A percentile compares a stretch with the other conserved stretches of the same genome.
Conservation (phyloP, 2,329 filamentous ascomycete species). For the Metarhizium brunneum region DNA sequence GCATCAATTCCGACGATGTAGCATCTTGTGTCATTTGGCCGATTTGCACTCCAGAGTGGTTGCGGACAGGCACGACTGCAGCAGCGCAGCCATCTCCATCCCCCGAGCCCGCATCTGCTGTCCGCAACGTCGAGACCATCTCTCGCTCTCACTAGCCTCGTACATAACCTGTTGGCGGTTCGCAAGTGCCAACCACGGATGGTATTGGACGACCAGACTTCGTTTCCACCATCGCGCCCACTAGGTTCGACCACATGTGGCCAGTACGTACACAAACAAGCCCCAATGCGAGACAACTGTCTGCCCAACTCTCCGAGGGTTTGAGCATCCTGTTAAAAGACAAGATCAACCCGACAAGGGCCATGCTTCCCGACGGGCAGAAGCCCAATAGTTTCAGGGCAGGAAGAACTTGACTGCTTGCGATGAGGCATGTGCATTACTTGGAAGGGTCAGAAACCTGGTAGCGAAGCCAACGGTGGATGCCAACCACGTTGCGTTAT, state of each 20-base stretch:
- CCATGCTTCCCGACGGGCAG: constrained; percentile 18
- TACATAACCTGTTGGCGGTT: not conserved
- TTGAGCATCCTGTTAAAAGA: constrained; percentile 12
- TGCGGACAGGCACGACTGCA: not conserved
- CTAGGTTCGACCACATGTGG: not conserved
- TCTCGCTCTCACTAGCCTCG: not conserved
- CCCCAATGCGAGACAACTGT: constrained; percentile 18
- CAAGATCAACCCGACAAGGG: constrained; percentile 19
- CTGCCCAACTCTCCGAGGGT: constrained; percentile 21
- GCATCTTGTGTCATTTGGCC: too few relatives aligned
- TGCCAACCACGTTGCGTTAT: too few relatives aligned
- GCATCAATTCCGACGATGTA: too few relatives aligned
- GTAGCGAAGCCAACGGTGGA: too few relatives aligned
- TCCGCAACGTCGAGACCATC: not conserved
- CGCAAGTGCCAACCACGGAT: not conserved
- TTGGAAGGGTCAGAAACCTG: too few relatives aligned
- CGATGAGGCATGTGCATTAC: too few relatives aligned
- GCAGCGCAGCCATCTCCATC: not conserved
- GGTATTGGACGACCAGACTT: too few relatives aligned
- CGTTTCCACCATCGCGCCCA: too few relatives aligned
- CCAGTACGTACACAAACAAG: constrained; percentile 6
- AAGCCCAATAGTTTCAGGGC: constrained; percentile 23
- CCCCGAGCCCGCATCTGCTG: not conserved
- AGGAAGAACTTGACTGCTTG: constrained; percentile 8
- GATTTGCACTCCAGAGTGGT: too few relatives aligned